Conservation (phyloP, 2,329 filamentous ascomycete species). For the Hymenoscyphus fraxineus region DNA sequence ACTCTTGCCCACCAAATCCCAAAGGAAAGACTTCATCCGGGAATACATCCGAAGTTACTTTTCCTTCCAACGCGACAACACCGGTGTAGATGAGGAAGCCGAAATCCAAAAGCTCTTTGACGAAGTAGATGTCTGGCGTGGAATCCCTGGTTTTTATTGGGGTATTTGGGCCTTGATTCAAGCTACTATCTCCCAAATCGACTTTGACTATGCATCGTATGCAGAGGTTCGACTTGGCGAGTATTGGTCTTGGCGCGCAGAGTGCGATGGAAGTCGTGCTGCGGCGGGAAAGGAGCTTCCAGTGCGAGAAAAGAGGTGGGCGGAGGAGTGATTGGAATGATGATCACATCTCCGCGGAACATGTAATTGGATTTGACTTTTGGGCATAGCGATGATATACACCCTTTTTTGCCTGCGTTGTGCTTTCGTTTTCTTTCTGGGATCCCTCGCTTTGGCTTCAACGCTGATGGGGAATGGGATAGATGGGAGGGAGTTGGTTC, state of each 20-base stretch:
- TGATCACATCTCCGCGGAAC: neutral
- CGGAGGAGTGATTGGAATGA: slow-evolving; percentile 24
- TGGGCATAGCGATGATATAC: neutral
- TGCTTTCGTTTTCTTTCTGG: neutral
- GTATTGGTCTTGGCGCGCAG: slow-evolving; percentile 88
- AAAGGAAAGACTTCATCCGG: slow-evolving; percentile 75
- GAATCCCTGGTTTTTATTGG: slow-evolving; percentile 85
- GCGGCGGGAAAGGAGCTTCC: slow-evolving; percentile 57
- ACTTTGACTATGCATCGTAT: slow-evolving; percentile 94
- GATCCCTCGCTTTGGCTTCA: neutral
- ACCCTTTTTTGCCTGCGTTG: neutral
- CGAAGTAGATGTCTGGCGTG: slow-evolving; percentile 84
- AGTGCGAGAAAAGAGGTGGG: slow-evolving; percentile 76
- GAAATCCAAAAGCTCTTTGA: slow-evolving; percentile 67
- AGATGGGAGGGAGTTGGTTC: neutral
- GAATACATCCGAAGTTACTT: slow-evolving; percentile 80
- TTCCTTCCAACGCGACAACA: slow-evolving; percentile 33
- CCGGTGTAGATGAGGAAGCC: slow-evolving; percentile 46
- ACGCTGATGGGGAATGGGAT: neutral
- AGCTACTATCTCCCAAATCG: slow-evolving; percentile 87
- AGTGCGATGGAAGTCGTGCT: slow-evolving; percentile 60
- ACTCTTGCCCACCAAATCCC: slow-evolving; percentile 71
- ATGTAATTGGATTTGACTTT: neutral
- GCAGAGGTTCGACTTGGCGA: slow-evolving; percentile 82
- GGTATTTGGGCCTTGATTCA: slow-evolving; percentile 96